phyloP scores from a whole-genome alignment of 805 yeast species.

The Hanseniaspora hatyaiensis region DNA sequence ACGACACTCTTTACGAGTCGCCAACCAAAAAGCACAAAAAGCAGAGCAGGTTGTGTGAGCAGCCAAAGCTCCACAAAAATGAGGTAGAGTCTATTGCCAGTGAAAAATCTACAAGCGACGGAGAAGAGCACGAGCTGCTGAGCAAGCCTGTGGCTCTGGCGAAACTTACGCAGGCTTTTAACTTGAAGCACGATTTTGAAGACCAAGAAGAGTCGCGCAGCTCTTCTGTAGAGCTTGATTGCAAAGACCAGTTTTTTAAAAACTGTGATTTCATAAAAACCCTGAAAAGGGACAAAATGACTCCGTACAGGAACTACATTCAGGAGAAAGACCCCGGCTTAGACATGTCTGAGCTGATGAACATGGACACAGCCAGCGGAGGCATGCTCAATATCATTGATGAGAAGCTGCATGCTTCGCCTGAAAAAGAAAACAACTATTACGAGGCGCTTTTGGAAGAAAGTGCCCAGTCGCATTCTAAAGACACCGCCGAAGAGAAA shows the following conservation, averaged over 20 bases:
- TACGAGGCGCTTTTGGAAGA: not conserved
- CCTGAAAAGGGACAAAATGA: not conserved
- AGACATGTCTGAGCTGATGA: conserved; percentile 54
- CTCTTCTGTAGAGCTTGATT: conserved; percentile 6
- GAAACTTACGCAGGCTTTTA: not conserved
- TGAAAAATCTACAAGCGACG: conserved; percentile 14
- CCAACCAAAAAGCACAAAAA: conserved; percentile 12
- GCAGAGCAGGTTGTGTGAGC: not conserved
- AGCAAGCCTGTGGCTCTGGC: not conserved
- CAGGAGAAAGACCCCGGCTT: conserved; percentile 20
- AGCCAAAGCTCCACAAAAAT: not conserved
- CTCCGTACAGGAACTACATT: too few species aligned
- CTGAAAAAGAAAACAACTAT: not conserved
- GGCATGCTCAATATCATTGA: not conserved
- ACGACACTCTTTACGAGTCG: too few species aligned
- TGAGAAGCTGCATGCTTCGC: not conserved
- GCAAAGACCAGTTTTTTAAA: conserved; percentile 12
- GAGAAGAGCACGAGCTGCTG: conserved; percentile 1
- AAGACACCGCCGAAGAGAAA: conserved; percentile 16
- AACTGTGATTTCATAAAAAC: conserved; percentile 4
- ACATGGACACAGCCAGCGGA: too few species aligned
- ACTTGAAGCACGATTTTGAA: not conserved
- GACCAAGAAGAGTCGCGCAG: not conserved
- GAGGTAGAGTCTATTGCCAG: conserved; percentile 5
- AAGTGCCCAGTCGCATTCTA: not conserved